Evolutionary conservation across 352 stramenopile genomes (phyloP).

Genomic region (Thraustochytrium sp.): DNA sequence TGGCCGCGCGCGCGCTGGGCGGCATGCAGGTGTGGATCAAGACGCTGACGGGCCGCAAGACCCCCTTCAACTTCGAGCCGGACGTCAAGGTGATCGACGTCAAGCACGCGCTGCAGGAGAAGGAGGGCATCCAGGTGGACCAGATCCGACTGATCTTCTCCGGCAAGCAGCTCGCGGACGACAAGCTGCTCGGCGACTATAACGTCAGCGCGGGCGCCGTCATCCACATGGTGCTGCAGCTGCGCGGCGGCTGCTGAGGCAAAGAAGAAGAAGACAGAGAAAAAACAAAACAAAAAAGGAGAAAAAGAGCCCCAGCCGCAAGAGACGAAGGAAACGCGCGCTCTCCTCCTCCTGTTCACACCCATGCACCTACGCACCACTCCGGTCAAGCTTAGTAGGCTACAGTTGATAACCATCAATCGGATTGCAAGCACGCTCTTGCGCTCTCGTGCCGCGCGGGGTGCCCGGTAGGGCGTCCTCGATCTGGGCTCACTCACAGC

Average conservation of each 20-base stretch:
- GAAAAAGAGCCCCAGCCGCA: no score
- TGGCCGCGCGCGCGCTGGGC: neutral
- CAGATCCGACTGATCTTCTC: conserved; percentile 94
- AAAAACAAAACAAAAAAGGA: no score
- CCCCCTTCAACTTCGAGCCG: conserved; percentile 73
- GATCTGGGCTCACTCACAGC: no score
- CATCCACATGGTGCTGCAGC: conserved; percentile 98
- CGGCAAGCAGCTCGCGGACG: conserved; percentile 91
- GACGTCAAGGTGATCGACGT: conserved; percentile 90
- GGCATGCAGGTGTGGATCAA: conserved; percentile 52
- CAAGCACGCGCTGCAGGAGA: conserved; percentile 96
- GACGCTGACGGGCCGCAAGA: conserved; percentile 74
- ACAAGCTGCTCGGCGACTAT: conserved; percentile 93
- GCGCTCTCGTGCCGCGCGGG: no score
- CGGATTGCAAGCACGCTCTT: no score
- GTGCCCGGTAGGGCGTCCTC: no score
- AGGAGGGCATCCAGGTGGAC: conserved; percentile 89
- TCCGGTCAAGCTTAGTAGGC: no score
- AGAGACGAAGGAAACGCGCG: no score
- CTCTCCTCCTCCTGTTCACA: no score
- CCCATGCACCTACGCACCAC: no score
- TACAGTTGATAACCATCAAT: no score
- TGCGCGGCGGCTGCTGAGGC: conserved; percentile 59
- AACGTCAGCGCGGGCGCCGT: conserved; percentile 91
- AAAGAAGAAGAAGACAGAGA: no score